Base-by-base conservation (phyloP, 768 basidiomycete species). In the Xerocomellus amylosporus region DNA sequence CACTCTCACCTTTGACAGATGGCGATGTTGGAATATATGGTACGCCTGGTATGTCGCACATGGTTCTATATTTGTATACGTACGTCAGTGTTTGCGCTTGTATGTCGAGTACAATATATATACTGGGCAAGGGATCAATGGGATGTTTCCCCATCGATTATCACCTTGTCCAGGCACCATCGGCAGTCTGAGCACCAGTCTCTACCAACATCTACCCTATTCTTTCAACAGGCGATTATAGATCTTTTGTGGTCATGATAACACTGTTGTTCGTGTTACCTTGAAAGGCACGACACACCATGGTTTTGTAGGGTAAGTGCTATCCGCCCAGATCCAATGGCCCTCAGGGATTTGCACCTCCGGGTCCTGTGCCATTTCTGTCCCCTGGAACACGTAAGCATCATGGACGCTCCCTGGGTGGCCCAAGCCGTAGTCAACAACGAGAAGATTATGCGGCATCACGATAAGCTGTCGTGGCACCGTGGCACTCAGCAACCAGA, bases 261-360 rank as follows among this genome's bases (percentile, higher is more conserved):
- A 30, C 0, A 6, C 10, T 2, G 5, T 1, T 0, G 7, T 44
- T 33, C 5, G 1, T 2, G 4, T 26, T 1, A 3, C 40, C 31
- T 58, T 58, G 2, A 58, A 55, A 3, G 49, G 53, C 1, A 55
- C 19, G 0, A 55, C 39, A 26, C 56, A 55, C 56, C 56, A 61
- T 3, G 33, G 14, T 14, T 41, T 37, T 6, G 14, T 44, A 15
- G 60, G 47, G 19, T 63, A 63, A 17, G 60, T 50, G 2, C 46
- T 63, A 9, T 63, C 51, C 0, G 24, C 59, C 56, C 56, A 63
- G 0, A 62, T 50, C 54, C 57, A 62, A 14, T 63, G 48, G 0
- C 20, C 36, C 2, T 42, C 19, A 0, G 38, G 24, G 3, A 62
- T 46, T 12, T 49, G 10, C 0, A 0, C 3, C 0, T 41, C 37